A percentile compares a stretch with the other conserved stretches of the same genome.
Evolutionary conservation across 306 rosid genomes (phyloP).

Genomic region (Malus fusca): DNA sequence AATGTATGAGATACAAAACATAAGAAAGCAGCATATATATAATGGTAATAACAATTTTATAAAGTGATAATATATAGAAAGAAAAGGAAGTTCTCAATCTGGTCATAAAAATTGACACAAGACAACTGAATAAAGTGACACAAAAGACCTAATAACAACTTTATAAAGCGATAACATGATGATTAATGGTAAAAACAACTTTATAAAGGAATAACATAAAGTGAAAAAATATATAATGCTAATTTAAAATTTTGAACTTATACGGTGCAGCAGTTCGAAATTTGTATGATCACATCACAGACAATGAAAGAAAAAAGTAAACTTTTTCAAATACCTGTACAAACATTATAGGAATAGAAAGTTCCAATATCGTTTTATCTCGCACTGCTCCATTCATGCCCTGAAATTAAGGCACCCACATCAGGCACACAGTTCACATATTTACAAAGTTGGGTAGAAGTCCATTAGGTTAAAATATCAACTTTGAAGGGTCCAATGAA

Average conservation of each 20-base stretch:
- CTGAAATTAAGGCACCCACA: constrained; percentile 35
- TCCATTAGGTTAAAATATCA: not conserved
- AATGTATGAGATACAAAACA: constrained; percentile 7
- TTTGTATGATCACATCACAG: not conserved
- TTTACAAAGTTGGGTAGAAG: not conserved
- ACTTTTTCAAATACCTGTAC: constrained; percentile 51
- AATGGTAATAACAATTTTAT: not conserved
- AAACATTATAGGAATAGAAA: constrained; percentile 69
- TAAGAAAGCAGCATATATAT: not conserved
- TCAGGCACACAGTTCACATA: constrained; percentile 1
- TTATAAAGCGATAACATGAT: too few species aligned
- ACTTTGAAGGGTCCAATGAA: not conserved
- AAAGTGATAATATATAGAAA: constrained; percentile 1
- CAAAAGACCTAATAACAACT: too few species aligned
- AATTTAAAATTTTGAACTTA: not conserved
- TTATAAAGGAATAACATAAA: too few species aligned
- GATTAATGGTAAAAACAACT: too few species aligned
- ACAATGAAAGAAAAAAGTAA: not conserved
- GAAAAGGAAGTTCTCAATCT: not conserved
- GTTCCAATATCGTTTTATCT: constrained; percentile 62
- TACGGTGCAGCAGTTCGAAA: not conserved
- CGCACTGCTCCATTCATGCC: constrained; percentile 67
- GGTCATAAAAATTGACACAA: not conserved
- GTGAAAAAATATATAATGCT: too few species aligned
- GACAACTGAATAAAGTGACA: not conserved